Base-by-base conservation (phyloP, 2,329 filamentous ascomycete species). In the Cercospora sojina region DNA sequence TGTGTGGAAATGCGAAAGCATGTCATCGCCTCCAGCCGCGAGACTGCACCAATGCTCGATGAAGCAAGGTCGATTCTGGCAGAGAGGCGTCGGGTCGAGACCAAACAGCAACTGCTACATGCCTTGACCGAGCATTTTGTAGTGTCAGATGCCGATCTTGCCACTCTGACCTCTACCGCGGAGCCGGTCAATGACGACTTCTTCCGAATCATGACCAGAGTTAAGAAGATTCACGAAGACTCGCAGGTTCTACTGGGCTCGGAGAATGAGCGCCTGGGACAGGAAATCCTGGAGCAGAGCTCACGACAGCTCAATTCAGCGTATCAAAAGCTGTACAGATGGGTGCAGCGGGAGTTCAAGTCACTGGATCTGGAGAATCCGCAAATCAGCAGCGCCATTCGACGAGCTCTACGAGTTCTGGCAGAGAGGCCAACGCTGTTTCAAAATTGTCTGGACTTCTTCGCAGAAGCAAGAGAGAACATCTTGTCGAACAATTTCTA, bases 311-410 rank as follows among this genome's bases (percentile, higher is more conserved):
- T 99, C 59, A 95, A 97, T 74, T 85, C 89, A 16, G 94, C 92
- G 5, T 99, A 95, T 73, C 94, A 99, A 76, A 99, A 97, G 77
- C 85, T 99, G 2, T 97, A 96, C 79, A 89, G 92, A 73, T 99
- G 94, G 94, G 89, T 96, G 20, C 93, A 97, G 77, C 89, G 91
- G 66, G 93, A 97, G 74, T 96, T 99, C 80, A 96, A 93, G 77
- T 90, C 89, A 0, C 81, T 98, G 59, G 96, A 98, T 76, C 85
- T 98, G 8, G 95, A 99, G 75, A 97, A 96, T 71, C 93, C 93
- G 0, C 93, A 96, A 74, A 93, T 98, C 77, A 93, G 91, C 75
- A 86, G 89, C 20, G 89, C 91, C 0, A 93, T 99, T 68, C 87
- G 94, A 60, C 87, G 89, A 64, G 93, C 93, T 23, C 83, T 99